Base-by-base conservation (phyloP, 2,329 filamentous ascomycete genomes). In the Paradendryphiella salina region DNA sequence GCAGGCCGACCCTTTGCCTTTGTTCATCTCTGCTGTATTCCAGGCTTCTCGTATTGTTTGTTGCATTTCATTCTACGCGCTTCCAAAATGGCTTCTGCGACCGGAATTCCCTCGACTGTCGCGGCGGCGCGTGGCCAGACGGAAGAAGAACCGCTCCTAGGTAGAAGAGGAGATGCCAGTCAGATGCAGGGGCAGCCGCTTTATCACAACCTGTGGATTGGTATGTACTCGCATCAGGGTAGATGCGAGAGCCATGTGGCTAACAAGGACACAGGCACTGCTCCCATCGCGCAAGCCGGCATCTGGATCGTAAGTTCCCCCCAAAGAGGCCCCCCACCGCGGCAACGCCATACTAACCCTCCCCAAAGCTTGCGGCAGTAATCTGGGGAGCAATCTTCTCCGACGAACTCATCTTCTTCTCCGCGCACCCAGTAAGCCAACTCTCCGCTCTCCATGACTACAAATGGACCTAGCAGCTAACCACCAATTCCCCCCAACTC, bases 301-400 rank as follows among this genome's bases (percentile, higher is more conserved):
- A 83, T 86, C 47, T 77, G 90, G 75, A 82, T 96, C 57, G 81
- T 84, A 69, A 66, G 79, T n/a, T n/a, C 54, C 38, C n/a, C 29
- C 15, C 67, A 26, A 6, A 14, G 17, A 28, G 21, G 23, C 8
- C 14, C 20, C 20, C 3, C 2, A 18, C 35, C 11, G 26, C 41
- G 33, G 10, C n/a, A 9, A 9, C 23, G 23, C 42, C 10, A 44
- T 38, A 51, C 53, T 67, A 39, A 65, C 51, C 4, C 9, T 9
- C 14, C 31, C 29, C 55, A 38, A 15, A 84, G 81, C 82, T 96
- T 56, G 78, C 85, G 40, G 83, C 84, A 29, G 83, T 93, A 49
- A 80, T 96, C 59, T 96, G 90, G 90, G 83, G 84, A 37, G 82
- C 82, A 48, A 82, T 96, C 58, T 84, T 96, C 68, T 82, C 84